Evolutionary conservation across 495 filamentous ascomycete species (phyloP).

Genomic region (Penicillium goetzii): DNA sequence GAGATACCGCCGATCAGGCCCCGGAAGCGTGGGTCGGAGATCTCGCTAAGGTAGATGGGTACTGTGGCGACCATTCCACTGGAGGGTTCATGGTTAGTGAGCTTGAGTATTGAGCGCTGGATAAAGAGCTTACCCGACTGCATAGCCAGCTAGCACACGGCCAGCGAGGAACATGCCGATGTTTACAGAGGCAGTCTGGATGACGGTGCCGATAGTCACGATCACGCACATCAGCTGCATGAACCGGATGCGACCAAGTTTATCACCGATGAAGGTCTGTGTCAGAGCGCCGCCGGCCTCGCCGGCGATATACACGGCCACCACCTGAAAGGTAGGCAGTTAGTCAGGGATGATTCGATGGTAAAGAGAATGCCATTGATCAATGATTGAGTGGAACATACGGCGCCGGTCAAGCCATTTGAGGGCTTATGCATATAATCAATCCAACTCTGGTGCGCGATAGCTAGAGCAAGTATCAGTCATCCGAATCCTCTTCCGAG

Average conservation of each 20-base stretch:
- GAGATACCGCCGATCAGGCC: slow-evolving; percentile 63
- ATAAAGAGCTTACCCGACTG: slow-evolving; percentile 49
- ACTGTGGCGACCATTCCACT: slow-evolving; percentile 60
- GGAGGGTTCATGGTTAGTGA: neutral
- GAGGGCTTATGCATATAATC: slow-evolving; percentile 61
- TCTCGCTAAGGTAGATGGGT: slow-evolving; percentile 62
- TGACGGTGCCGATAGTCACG: slow-evolving; percentile 58
- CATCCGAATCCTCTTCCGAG: neutral
- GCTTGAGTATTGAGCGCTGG: neutral
- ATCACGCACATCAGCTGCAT: slow-evolving; percentile 62
- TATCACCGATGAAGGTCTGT: slow-evolving; percentile 58
- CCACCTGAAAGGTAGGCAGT: slow-evolving; percentile 40
- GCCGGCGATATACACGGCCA: slow-evolving; percentile 64
- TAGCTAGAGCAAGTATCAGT: slow-evolving; percentile 42
- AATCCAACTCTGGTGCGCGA: slow-evolving; percentile 63
- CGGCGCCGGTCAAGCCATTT: slow-evolving; percentile 59
- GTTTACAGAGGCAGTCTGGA: slow-evolving; percentile 61
- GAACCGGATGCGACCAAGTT: slow-evolving; percentile 59
- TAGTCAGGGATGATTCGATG: neutral
- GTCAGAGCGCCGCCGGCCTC: slow-evolving; percentile 57
- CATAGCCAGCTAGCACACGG: slow-evolving; percentile 57
- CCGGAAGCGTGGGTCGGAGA: slow-evolving; percentile 55
- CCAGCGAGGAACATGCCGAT: slow-evolving; percentile 65
- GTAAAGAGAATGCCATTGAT: too few species aligned
- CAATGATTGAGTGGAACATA: slow-evolving; percentile 26